phyloP scores from a whole-genome alignment of 1,284 basidiomycete genomes.

The Marasmius oreades region DNA sequence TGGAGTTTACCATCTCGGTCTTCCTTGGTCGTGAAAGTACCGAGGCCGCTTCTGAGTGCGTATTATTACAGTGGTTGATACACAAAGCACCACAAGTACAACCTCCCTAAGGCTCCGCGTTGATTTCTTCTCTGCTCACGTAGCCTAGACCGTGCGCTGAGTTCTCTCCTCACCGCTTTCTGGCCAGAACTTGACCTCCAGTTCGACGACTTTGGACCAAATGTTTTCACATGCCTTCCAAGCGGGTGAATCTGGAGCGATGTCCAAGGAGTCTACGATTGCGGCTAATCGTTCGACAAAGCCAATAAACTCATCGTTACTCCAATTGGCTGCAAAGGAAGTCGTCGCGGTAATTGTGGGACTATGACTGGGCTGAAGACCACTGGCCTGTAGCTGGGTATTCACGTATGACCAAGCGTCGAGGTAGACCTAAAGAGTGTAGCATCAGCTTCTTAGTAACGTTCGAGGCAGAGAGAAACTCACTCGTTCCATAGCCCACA shows the following conservation, averaged over 20 bases:
- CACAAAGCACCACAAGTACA: too few species aligned
- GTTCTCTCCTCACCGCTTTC: constrained; percentile 1
- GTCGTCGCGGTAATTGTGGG: constrained; percentile 36
- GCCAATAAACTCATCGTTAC: constrained; percentile 51
- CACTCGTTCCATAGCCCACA: constrained; percentile 80
- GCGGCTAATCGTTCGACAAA: constrained; percentile 57
- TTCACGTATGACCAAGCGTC: constrained; percentile 63
- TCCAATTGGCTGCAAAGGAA: constrained; percentile 65
- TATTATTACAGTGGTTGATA: too few species aligned
- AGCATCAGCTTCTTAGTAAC: background rate
- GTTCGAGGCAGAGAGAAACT: constrained; percentile 20
- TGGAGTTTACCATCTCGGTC: too few species aligned
- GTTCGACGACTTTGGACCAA: constrained; percentile 54
- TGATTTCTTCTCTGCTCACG: too few species aligned
- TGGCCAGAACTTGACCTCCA: constrained; percentile 65
- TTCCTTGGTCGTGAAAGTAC: too few species aligned
- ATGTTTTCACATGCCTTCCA: constrained; percentile 49
- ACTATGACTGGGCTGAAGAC: constrained; percentile 11
- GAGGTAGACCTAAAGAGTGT: constrained; percentile 44
- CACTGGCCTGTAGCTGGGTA: constrained; percentile 17
- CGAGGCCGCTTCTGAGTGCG: too few species aligned
- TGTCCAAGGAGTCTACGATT: constrained; percentile 49
- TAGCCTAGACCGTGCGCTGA: background rate
- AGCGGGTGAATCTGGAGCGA: constrained; percentile 33
- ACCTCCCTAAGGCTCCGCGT: too few species aligned